Base-by-base conservation (phyloP, 495 filamentous ascomycete genomes). In the Aspergillus steynii region DNA sequence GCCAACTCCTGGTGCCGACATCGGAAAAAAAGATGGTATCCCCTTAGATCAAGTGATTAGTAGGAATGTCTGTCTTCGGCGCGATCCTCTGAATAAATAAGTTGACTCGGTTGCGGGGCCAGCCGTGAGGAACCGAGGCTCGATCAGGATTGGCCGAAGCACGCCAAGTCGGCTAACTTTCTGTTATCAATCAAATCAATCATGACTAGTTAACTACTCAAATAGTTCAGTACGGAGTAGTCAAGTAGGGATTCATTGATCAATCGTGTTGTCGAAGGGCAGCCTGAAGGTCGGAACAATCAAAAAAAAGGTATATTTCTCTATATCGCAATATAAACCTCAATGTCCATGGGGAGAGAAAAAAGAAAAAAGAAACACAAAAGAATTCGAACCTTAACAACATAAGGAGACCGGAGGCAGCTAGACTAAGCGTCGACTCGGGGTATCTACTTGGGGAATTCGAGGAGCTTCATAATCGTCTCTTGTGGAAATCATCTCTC, bases 1-100 rank as follows among this genome's bases (percentile, higher is more conserved):
- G 64, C 91, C 90, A 70, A 81, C 88, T 69, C 90, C 91, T 64
- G 89, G 89, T 50, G 78, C 75, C 55, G 75, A 76, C 79, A 80
- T 82, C 15, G 50, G 29, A 48, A 55, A 8, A 14, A 27, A 49
- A 14, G 26, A 4, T 49, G 47, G 10, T 14, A n/a, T 10, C 15
- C 26, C 47, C 47, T 1, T 5, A 49, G 14, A 49, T 49, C 20
- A 52, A 6, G 26, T 26, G 25, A 25, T 2, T 28, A 12, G 27
- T 25, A 28, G 29, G 28, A 28, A 26, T 1, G 25, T 2, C n/a
- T 14, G 55, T 15, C 7, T 1, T 2, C 15, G 25, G 45, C 6
- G 20, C 12, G 15, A 31, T 26, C 29, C 48, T 47, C 27, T 34
- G n/a, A 28, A n/a, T 57, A 34, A 59, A 52, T 26, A 29, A 27